Base-by-base conservation (phyloP, 176 grass and related monocot genomes). In the Puccinellia tenuiflora region DNA sequence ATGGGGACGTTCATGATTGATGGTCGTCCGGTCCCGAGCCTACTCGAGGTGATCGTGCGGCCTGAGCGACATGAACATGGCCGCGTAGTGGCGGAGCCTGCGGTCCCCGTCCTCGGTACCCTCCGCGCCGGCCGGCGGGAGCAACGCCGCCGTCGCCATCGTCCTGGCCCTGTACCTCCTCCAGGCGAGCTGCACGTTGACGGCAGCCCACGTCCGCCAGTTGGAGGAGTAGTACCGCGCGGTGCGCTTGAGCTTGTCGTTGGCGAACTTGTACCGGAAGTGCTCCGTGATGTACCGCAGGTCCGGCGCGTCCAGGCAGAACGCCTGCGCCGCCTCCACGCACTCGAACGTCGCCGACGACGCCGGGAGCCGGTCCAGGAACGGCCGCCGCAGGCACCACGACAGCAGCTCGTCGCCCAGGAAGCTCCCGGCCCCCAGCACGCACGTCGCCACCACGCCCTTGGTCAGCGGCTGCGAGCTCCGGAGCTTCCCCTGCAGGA, bases 151-250 rank as follows among this genome's bases (percentile, higher is more conserved):
- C 59, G 74, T 65, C 18, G 79, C 70, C 37, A 83, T 31, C 21
- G 42, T 75, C 82, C 85, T 89, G 3, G 81, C 74, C 75, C 87
- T 98, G 89, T 83, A 81, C 20, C 89, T 68, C 53, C 89, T 89
- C 96, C 96, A 98, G n/a, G 91, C 96, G 72, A 98, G 87, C 79
- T 98, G 96, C 63, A 98, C 91, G 96, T 95, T 98, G 60, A 98
- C 92, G 24, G 96, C 92, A 1, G 90, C 96, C 96, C 96, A 98
- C 30, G 92, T 98, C 42, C 91, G 87, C 96, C 96, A 98, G 81
- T 95, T 93, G 15, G 96, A 98, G 0, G 96, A 98, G 81, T 98
- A 98, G 88, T 93, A 95, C 5, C 96, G 79, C 59, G 96, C 93
- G 13, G 93, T 91, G 34, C 93, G 84, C 83, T 93, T 98, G 71